These are phyloP conservation scores for Xylariaceae sp. DNA, from an alignment of 2,329 filamentous ascomycete species.

Conservation along the genomic window DNA sequence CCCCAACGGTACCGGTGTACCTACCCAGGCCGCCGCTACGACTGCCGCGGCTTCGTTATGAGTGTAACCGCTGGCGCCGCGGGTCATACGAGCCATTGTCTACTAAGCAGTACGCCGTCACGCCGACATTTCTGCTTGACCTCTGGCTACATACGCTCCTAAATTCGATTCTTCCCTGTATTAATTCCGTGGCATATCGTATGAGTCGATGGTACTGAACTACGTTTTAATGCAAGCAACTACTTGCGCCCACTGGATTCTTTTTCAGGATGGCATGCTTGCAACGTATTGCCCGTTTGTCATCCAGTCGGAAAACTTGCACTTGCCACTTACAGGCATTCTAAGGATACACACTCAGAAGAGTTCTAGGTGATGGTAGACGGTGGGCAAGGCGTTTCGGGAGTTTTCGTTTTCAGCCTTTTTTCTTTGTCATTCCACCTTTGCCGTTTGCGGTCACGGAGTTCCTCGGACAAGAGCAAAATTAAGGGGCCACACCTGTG, in stretches of 20 bases:
- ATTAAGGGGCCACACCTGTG: not conserved
- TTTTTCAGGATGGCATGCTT: not conserved
- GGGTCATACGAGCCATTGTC: not conserved
- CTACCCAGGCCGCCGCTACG: not conserved
- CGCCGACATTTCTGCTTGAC: not conserved
- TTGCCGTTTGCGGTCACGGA: not conserved
- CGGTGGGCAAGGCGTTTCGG: constrained; percentile 3
- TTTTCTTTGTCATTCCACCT: not conserved
- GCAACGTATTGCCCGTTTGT: not conserved
- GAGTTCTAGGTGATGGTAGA: not conserved
- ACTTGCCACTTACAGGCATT: not conserved
- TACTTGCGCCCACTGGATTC: not conserved
- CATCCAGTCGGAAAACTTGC: not conserved
- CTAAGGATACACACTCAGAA: not conserved
- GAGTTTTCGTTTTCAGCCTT: not conserved
- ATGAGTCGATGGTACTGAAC: not conserved
- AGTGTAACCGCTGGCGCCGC: not conserved
- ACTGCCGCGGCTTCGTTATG: not conserved
- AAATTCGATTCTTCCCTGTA: constrained; percentile 6
- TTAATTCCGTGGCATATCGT: constrained; percentile 1
- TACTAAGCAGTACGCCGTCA: not conserved
- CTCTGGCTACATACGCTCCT: not conserved
- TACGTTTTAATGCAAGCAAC: constrained; percentile 1
- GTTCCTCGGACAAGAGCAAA: not conserved
- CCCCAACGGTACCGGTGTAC: constrained; percentile 18